Base-by-base conservation (phyloP, 1,284 basidiomycete species). In the Sanghuangporus baumii region DNA sequence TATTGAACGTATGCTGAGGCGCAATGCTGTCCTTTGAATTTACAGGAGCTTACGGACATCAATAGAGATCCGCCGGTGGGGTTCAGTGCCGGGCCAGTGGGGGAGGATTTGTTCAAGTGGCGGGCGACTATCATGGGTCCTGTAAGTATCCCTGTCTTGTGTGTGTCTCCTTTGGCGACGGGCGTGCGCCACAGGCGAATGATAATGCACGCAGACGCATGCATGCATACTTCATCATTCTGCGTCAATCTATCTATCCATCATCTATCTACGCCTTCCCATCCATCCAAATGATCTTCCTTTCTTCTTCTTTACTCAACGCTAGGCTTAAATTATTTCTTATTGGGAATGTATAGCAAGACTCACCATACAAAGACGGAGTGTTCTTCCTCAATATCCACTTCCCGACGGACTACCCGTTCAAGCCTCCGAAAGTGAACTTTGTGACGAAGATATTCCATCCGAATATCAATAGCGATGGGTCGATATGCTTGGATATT, bases 351-450 rank as follows among this genome's bases (percentile, higher is more conserved):
- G 14, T 37, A 37, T 71, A 96, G 92, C 87, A 89, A 71, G 95
- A 97, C 74, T 96, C 93, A 70, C 95, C 95, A 54, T 97, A 97
- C 74, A 88, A 94, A 43, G 95, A 95, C 70, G 95, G 95, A 75
- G 94, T 97, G 65, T 97, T 96, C 81, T 96, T 96, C 89, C 87
- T 97, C 68, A 93, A 86, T 63, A 96, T 96, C 75, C 87, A 84
- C 57, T 96, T 96, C 86, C 92, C 91, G 54, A 88, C 88, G 77
- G 95, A 98, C 78, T 98, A 98, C 81, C 95, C 95, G 46, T 97
- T 98, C 88, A 96, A 96, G 82, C 96, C 97, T 48, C 97, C 97
- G 76, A 98, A 98, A 86, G 94, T 99, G 76, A 92, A 90, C 79
- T 99, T 99, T 80, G 94, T 93, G 70, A 99, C 96, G 73, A 98